Base-by-base conservation (phyloP, 352 stramenopile genomes). In the Phytopythium aichiense region DNA sequence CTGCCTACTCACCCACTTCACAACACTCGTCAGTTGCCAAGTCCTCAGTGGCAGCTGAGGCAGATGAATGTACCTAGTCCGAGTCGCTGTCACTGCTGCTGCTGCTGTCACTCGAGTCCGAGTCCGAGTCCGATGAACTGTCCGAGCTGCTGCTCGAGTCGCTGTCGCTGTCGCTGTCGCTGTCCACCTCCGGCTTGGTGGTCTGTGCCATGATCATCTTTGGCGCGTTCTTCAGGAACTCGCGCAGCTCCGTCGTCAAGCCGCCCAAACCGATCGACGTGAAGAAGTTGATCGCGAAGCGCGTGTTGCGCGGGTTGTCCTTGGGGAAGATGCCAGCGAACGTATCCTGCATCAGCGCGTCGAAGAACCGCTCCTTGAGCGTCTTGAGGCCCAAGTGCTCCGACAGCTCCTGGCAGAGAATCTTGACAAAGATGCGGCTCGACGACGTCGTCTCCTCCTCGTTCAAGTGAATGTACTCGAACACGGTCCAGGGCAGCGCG, bases 281-380 rank as follows among this genome's bases (percentile, higher is more conserved):
- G 81, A 99, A 99, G 72, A 99, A 99, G 65, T 99, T 99, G 83
- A 99, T 99, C 5, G 97, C 96, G 66, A 99, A 99, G 22, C 97
- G 92, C 57, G 96, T 99, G 74, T 99, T 98, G 48, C 96, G 90
- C 20, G 97, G 90, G 61, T 98, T 98, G 63, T 98, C 96, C 58
- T 89, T 98, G 1, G 98, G 97, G 65, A 99, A 99, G 53, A 99
- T 83, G 6, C 96, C 97, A 13, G 74, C 83, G 59, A 98, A 99
- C 63, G 89, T 96, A 16, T 90, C 63, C 63, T 79, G 65, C 92
- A 98, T 97, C 67, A 91, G 90, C 28, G 84, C 73, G 61, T 98
- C 93, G 33, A 96, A 72, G 73, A 99, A 98, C 9, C 97, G 85
- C 54, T 97, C 77, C 69, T 98, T 98, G 45, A 99, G 75, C 56